These are phyloP conservation scores for Sonneratia alba DNA, from an alignment of 345 rosid genomes.

Conservation along the genomic window DNA sequence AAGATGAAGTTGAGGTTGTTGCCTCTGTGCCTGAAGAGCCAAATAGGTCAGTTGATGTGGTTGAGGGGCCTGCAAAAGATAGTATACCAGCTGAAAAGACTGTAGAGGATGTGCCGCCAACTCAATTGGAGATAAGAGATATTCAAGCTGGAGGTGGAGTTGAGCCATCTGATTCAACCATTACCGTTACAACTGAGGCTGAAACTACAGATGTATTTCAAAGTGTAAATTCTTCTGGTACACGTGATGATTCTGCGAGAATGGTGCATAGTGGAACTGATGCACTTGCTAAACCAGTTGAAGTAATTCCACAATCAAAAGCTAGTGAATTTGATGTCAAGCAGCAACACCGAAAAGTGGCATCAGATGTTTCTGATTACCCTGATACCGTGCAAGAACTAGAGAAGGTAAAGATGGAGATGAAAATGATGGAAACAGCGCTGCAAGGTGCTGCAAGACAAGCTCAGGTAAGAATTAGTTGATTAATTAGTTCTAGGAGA, in stretches of 20 bases:
- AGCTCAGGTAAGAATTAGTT: slow-evolving; percentile 68
- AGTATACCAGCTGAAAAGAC: slow-evolving; percentile 26
- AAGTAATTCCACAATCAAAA: slow-evolving; percentile 26
- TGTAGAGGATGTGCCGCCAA: slow-evolving; percentile 23
- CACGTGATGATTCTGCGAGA: slow-evolving; percentile 37
- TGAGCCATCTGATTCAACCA: slow-evolving; percentile 29
- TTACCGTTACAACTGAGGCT: slow-evolving; percentile 19
- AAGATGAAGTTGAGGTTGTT: slow-evolving; percentile 23
- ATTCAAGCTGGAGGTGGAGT: slow-evolving; percentile 18
- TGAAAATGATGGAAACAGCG: slow-evolving; percentile 94
- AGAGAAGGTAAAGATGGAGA: slow-evolving; percentile 72
- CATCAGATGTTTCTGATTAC: slow-evolving; percentile 30
- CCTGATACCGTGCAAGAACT: slow-evolving; percentile 41
- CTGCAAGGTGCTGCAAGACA: slow-evolving; percentile 99
- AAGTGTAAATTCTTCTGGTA: slow-evolving; percentile 12
- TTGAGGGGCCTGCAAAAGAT: slow-evolving; percentile 27
- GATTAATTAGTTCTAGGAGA: neutral
- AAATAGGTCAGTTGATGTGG: slow-evolving; percentile 21
- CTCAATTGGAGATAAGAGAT: slow-evolving; percentile 32
- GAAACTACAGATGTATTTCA: slow-evolving; percentile 28
- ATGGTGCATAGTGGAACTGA: slow-evolving; percentile 26
- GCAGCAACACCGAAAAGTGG: slow-evolving; percentile 36
- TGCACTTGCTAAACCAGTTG: slow-evolving; percentile 12
- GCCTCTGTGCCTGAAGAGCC: slow-evolving; percentile 23
- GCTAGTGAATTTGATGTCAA: slow-evolving; percentile 28